These are phyloP conservation scores for Trichoderma simmonsii DNA, from an alignment of 2,329 filamentous ascomycete genomes.

Conservation along the genomic window DNA sequence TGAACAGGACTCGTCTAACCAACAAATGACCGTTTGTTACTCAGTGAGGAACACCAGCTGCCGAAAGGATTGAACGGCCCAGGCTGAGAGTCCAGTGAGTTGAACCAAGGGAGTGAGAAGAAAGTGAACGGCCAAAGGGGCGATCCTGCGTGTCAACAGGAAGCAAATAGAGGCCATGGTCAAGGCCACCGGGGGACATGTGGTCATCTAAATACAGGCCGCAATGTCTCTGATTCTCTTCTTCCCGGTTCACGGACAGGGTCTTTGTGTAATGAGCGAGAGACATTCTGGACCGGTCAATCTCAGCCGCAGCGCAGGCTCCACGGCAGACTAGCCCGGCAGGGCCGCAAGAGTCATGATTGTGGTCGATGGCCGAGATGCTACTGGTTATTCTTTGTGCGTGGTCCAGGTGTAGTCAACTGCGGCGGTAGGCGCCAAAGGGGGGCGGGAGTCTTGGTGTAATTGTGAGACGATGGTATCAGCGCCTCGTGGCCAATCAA, in stretches of 20 bases:
- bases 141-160: background rate
- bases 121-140: background rate
- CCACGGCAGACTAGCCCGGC: background rate
- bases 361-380: background rate
- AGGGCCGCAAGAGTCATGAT: background rate
- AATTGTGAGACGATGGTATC: conserved; percentile 17
- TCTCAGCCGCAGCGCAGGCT: background rate
- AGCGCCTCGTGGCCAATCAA: conserved; percentile 8
- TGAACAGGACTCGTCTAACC: conserved; percentile 21
- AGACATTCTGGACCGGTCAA: background rate
- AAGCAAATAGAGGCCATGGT: background rate
- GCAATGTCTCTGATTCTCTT: background rate
- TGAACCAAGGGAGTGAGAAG: conserved; percentile 6
- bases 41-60: conserved; percentile 27
- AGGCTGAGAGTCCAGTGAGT: conserved; percentile 9
- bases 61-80: conserved; percentile 35
- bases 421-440: background rate
- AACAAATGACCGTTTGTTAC: conserved; percentile 16
- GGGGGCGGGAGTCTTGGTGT: background rate
- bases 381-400: background rate
- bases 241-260: background rate
- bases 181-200: background rate
- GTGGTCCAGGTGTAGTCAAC: background rate
- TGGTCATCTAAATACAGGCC: conserved; percentile 18
- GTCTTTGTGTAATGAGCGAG: background rate